Base-by-base conservation (phyloP, 768 basidiomycete genomes). In the Rhodotorula toruloides region DNA sequence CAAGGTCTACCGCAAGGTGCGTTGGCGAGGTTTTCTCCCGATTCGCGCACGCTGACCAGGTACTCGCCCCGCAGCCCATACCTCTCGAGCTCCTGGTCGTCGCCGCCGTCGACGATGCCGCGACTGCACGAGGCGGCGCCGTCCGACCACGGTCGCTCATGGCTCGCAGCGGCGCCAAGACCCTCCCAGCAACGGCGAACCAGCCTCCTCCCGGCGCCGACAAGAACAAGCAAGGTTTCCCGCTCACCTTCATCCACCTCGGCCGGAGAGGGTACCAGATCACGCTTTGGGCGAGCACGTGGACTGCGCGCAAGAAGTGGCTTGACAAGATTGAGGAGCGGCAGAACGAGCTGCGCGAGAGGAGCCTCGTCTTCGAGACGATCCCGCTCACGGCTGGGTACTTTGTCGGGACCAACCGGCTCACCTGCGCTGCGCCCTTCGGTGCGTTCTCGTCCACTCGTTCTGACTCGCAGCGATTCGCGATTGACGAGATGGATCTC, bases 261-360 rank as follows among this genome's bases (percentile, higher is more conserved):
- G 96, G 96, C 19, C 84, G 90, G 72, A 90, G 92, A 77, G 89
- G 86, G 67, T 98, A 98, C 77, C 86, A 87, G 70, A 83, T 97
- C 73, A 88, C 91, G 67, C 80, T 99, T 17, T 97, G 90, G 90
- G 90, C 91, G 49, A 86, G 84, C 73, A 88, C 92, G 36, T 85
- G 86, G 52, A 82, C 90, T 58, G 84, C 83, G 71, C 87, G 97
- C 74, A 86, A 86, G 74, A 98, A 96, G 78, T 98, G 96, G 96
- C 77, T 97, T 54, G 96, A 99, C 73, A 79, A 82, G 64, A 96
- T 99, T 72, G 82, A 83, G 74, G 91, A 89, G 80, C 90, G 94
- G 76, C 96, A 97, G 80, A 85, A 87, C 68, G 76, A 81, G 36
- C 82, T 97, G 81, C 82, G 88, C 64, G 91, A 93, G 68, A 81